Conservation (phyloP, 1,284 basidiomycete species). For the Fomitopsis pinicola region DNA sequence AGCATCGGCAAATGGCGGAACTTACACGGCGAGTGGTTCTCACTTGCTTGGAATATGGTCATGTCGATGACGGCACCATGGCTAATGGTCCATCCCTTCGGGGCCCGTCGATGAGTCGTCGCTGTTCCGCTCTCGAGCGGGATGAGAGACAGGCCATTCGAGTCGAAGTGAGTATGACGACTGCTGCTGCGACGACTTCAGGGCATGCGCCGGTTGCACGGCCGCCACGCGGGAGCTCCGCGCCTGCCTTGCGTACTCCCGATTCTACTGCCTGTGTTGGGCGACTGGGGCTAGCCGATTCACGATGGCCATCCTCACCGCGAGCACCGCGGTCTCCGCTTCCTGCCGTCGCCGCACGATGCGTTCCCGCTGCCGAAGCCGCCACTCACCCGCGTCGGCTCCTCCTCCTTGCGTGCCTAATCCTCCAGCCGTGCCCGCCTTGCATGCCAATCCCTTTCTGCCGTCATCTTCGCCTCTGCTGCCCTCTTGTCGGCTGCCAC, state of each 20-base stretch:
- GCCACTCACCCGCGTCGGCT: slow-evolving; percentile 17
- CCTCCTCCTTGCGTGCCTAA: slow-evolving; percentile 23
- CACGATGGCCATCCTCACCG: too few species aligned
- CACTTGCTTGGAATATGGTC: too few species aligned
- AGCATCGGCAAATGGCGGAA: too few species aligned
- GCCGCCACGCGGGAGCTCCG: slow-evolving; percentile 16
- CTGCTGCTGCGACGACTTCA: slow-evolving; percentile 18
- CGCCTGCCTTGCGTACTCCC: slow-evolving; percentile 5
- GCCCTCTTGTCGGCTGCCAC: slow-evolving; percentile 20
- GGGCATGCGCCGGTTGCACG: slow-evolving; percentile 24
- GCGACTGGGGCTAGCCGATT: too few species aligned
- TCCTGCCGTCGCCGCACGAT: too few species aligned
- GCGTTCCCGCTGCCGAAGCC: background rate
- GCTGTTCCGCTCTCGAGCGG: slow-evolving; percentile 41
- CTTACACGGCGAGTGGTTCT: too few species aligned
- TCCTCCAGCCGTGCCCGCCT: slow-evolving; percentile 21
- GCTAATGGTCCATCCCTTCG: slow-evolving; percentile 16
- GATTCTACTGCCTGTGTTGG: too few species aligned
- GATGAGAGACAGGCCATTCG: slow-evolving; percentile 30
- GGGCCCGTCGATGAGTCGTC: slow-evolving; percentile 26
- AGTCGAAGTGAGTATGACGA: slow-evolving; percentile 20
- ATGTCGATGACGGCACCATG: slow-evolving; percentile 31
- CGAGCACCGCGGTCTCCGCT: too few species aligned
- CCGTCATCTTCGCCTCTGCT: slow-evolving; percentile 22
- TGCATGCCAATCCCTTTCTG: slow-evolving; percentile 21